Evolutionary conservation across 1,284 basidiomycete genomes (phyloP), one percentile per base, ranked within the genome.

Genomic region (Cryptococcus floricola): DNA sequence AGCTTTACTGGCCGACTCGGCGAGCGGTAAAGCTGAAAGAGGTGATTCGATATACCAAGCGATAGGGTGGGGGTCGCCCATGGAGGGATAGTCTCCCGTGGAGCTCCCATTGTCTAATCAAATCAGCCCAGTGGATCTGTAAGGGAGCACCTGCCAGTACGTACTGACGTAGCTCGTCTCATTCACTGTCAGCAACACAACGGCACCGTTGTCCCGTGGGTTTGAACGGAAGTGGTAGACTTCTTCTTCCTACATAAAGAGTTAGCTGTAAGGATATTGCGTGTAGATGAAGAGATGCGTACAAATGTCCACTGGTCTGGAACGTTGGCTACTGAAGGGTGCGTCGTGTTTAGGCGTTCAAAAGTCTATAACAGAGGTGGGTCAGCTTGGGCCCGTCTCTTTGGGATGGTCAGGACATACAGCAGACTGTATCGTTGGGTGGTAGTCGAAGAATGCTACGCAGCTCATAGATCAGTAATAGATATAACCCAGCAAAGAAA

Each of bases 11-110:
- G 77, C 79, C 13, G 60, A 62, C 10, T 59, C 37, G 14, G 49
- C 13, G 0, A 73, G 77, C 16, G 69, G 71, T 57, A 81, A 71
- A 5, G 74, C 81, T 1, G 85, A 86, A 18, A 83, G 81, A 7
- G 85, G 85, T 10, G 79, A 81, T 58, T 86, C 84, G 67, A 89
- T 87, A 72, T 81, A 90, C 89, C 89, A 91, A 16, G 89, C 88
- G 46, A 77, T 76, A 3, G 76, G 76, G 63, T 76, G 77, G 2
- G 77, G 76, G 18, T 51, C 47, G 9, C 76, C 76, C 54, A 64
- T 66, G 10, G 56, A 48, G 13, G 65, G 65, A 41, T 70, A 72
- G 47, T 63, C 59, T 9, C 68, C 71, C 2, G 65, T 70, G n/a
- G 64, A 67, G 1, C 56, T 59, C 14, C 65, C 67, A 39, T 67